phyloP scores from a whole-genome alignment of 2,329 filamentous ascomycete genomes.

The Tricladium varicosporioides region DNA sequence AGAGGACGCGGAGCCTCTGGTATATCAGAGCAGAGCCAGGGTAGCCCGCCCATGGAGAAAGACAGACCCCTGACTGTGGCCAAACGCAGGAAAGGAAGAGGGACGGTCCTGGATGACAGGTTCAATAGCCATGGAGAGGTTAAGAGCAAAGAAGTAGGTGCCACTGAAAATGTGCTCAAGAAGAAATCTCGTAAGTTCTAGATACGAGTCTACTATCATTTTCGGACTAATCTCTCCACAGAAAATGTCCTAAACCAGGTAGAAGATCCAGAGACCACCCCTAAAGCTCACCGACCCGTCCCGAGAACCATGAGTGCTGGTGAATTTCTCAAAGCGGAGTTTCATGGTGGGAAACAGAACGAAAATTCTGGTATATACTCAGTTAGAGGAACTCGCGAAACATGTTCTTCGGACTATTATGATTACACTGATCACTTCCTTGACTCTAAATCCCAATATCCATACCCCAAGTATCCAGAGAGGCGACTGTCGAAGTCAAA shows the following conservation, averaged over 20 bases:
- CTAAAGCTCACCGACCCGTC: constrained; percentile 22
- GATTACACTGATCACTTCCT: background rate
- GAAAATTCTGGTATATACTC: constrained; percentile 20
- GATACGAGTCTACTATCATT: no score
- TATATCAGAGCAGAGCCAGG: constrained; percentile 25
- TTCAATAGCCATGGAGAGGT: constrained; percentile 11
- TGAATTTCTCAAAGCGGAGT: constrained; percentile 28
- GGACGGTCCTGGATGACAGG: constrained; percentile 20
- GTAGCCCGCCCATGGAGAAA: constrained; percentile 27
- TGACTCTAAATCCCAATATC: background rate
- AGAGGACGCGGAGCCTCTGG: constrained; percentile 23
- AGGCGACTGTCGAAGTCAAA: constrained; percentile 30
- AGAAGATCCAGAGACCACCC: constrained; percentile 27
- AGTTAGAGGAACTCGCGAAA: constrained; percentile 15
- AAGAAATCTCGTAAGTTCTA: constrained; percentile 10
- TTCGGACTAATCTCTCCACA: constrained; percentile 3
- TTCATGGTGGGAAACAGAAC: constrained; percentile 18
- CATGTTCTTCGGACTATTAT: constrained; percentile 8
- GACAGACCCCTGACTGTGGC: constrained; percentile 32
- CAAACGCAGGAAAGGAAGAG: constrained; percentile 25
- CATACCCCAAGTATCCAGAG: constrained; percentile 20
- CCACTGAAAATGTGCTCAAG: constrained; percentile 11
- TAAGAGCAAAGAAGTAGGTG: background rate
- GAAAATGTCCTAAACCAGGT: constrained; percentile 2
- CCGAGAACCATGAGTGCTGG: constrained; percentile 28